Evolutionary conservation across 768 basidiomycete species (phyloP), one percentile per base, ranked within the genome.

Genomic region (Cantharellus cinnabarinus): DNA sequence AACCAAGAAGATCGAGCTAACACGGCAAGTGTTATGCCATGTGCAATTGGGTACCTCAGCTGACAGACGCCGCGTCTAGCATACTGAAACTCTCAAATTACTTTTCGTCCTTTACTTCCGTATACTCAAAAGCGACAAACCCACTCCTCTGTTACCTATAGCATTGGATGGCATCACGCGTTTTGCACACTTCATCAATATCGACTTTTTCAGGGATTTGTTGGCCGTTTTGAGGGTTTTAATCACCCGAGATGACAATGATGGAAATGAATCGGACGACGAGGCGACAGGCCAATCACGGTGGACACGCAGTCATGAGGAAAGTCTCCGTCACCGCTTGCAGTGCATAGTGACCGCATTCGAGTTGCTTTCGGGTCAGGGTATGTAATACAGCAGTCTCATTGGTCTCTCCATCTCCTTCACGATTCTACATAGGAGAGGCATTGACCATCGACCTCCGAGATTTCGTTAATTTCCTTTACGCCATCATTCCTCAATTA

Each of bases 191-290:
- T 79, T 97, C 60, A 90, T 99, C 69, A 99, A 95, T 70, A 79
- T 98, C 65, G 93, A 99, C 69, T 98, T 99, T 72, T 99, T 98
- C 79, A 83, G 84, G 66, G 95, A 99, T 71, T 75, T 99, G 53
- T 77, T 99, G 74, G 75, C 79, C 58, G 88, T 91, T 3, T 74
- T 99, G 41, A 86, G 86, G 71, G 76, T 76, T 60, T 77, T 93
- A 60, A 79, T 93, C 65, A 66, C 73, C 57, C 79, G 79, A 62
- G 68, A 70, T 48, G 53, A 62, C 5, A 62, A 54, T 2, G 59
- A 10, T 2, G 42, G 15, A 5, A 65, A 66, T 41, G 74, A 76
- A 48, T 62, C 63, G 50, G 53, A 62, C 37, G 37, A 60, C 3
- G 53, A 41, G n/a, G 7, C 42, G 35, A 15, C 42, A 41, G 48